Conservation (phyloP, 495 filamentous ascomycete genomes). For the Xylaria sp. region DNA sequence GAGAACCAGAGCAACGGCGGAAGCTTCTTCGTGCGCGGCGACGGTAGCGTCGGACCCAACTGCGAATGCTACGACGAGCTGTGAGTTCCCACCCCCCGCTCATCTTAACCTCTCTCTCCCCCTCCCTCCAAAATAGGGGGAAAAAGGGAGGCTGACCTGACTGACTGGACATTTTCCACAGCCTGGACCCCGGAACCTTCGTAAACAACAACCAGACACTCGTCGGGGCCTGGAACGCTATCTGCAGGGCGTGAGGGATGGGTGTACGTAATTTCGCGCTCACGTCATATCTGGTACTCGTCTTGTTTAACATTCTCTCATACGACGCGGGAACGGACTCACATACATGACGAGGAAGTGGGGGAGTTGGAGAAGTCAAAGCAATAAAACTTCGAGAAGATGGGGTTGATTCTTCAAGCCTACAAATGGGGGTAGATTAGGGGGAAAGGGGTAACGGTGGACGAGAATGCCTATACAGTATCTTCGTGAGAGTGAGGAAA, state of each 20-base stretch:
- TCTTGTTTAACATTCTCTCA: background rate
- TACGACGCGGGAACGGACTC: background rate
- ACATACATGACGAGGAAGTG: background rate
- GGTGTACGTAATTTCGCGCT: background rate
- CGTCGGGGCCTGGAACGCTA: constrained; percentile 40
- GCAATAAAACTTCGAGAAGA: background rate
- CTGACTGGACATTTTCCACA: constrained; percentile 16
- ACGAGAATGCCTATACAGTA: background rate
- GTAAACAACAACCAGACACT: constrained; percentile 32
- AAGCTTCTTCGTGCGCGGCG: constrained; percentile 40
- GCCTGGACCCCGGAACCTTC: constrained; percentile 34
- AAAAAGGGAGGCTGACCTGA: too few relatives aligned
- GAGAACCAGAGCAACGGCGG: constrained; percentile 25
- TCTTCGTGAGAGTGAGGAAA: background rate
- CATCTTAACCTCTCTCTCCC: too few relatives aligned
- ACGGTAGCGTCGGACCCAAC: constrained; percentile 26
- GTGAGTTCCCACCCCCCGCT: constrained; percentile 28
- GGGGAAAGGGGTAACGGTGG: background rate
- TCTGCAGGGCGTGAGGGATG: constrained; percentile 26
- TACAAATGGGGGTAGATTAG: background rate
- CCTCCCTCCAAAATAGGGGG: background rate
- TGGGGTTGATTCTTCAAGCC: background rate
- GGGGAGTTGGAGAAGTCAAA: background rate
- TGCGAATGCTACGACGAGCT: constrained; percentile 39
- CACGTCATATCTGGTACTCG: background rate